These are phyloP conservation scores for Kalanchoe fedtschenkoi DNA, from an alignment of 164 flowering plant genomes.

Conservation along the genomic window DNA sequence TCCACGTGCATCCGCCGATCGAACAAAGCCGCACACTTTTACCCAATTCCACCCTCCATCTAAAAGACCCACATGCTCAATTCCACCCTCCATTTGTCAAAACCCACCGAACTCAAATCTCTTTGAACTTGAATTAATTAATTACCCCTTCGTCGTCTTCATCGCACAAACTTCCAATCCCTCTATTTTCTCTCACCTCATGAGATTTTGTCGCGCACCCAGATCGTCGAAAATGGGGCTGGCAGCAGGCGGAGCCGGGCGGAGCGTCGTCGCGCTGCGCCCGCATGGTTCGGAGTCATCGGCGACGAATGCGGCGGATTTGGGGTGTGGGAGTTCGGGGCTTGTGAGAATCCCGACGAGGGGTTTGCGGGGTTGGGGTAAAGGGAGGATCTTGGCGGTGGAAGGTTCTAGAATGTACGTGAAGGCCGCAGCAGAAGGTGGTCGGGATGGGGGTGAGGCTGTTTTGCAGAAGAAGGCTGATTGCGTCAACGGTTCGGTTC, in stretches of 20 bases:
- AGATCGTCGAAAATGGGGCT: neutral
- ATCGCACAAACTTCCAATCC: neutral
- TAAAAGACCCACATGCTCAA: neutral
- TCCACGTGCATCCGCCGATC: neutral
- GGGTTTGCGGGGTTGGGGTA: neutral
- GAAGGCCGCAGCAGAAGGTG: neutral
- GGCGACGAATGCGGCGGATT: neutral
- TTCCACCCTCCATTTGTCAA: slow-evolving; percentile 4
- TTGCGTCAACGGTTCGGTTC: slow-evolving; percentile 2
- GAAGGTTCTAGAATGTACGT: neutral
- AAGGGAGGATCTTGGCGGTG: neutral
- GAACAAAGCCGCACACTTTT: neutral
- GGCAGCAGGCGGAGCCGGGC: neutral
- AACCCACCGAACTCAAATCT: neutral
- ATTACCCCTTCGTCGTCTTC: neutral
- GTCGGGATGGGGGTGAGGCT: neutral
- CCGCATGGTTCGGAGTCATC: neutral
- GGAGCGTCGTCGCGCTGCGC: neutral
- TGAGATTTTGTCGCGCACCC: neutral
- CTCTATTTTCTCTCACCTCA: slow-evolving; percentile 1
- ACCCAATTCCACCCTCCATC: neutral
- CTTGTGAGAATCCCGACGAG: neutral
- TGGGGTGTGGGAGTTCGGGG: neutral
- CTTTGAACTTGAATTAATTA: no score
- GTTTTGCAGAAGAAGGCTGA: neutral